A percentile compares a stretch with the other conserved stretches of the same genome.
phyloP scores from a whole-genome alignment of 2,329 filamentous ascomycete genomes.

The Cyclaneusma minus region DNA sequence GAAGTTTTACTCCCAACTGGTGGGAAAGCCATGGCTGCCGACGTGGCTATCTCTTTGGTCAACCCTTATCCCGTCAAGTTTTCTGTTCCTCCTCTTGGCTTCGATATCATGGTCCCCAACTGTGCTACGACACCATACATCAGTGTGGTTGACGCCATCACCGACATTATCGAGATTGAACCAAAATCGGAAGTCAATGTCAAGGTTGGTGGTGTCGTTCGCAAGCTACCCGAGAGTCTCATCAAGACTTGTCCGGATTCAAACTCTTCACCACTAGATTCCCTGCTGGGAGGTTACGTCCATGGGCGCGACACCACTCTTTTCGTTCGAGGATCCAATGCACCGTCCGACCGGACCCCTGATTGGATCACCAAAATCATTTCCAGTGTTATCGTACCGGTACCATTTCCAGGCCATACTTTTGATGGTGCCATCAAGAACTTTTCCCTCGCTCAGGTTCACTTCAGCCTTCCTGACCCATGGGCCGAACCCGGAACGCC shows the following conservation, averaged over 20 bases:
- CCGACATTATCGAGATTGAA: conserved; percentile 47
- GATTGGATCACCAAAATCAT: conserved; percentile 71
- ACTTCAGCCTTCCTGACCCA: conserved; percentile 73
- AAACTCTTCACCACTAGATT: conserved; percentile 68
- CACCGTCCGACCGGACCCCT: conserved; percentile 52
- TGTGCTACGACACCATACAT: conserved; percentile 65
- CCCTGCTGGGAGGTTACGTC: conserved; percentile 67
- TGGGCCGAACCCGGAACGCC: conserved; percentile 62
- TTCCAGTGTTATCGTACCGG: conserved; percentile 64
- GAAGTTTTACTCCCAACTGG: conserved; percentile 42
- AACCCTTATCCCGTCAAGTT: conserved; percentile 71
- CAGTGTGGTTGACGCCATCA: conserved; percentile 60
- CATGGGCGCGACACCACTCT: conserved; percentile 64
- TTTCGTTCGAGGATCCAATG: conserved; percentile 66
- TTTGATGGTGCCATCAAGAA: conserved; percentile 76
- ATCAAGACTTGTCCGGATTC: conserved; percentile 61
- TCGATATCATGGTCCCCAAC: conserved; percentile 72
- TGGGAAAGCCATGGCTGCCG: conserved; percentile 57
- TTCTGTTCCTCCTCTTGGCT: conserved; percentile 63
- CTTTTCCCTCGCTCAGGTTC: conserved; percentile 72
- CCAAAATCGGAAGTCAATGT: conserved; percentile 53
- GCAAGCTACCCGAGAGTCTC: conserved; percentile 57
- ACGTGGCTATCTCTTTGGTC: conserved; percentile 55
- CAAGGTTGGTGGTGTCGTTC: conserved; percentile 56
- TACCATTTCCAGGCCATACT: conserved; percentile 69